Evolutionary conservation across 75 land plant species (phyloP), one percentile per base, ranked within the genome.

Genomic region (Ceratopteris richardii): DNA sequence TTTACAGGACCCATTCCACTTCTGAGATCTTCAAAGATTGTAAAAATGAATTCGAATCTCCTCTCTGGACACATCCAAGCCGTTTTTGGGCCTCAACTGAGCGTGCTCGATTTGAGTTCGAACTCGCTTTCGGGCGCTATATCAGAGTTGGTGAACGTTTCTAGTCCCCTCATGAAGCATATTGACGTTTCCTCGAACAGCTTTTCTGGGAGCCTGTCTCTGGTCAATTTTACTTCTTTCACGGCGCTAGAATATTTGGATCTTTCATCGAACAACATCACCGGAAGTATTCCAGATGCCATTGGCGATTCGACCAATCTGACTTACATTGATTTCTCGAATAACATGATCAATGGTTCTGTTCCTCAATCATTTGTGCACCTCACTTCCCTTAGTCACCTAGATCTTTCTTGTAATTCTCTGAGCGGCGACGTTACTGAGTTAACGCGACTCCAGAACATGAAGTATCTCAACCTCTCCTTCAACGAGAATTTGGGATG

Each of bases 391-490:
- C 79, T 88, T 7, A 42, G 51, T 65, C 29, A 79, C 13, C 2
- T 88, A n/a, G 81, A 88, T 59, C 42, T 88, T 31, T 81, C 85
- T 9, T 19, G 33, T 48, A 84, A 88, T 71, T 78, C 77, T 20
- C 70, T 88, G 60, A 68, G 66, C 31, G 94, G 94, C 21, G 65
- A 71, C 31, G 65, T 88, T 19, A 80, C 88, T 0, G 67, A 80
- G 1, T 19, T 67, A 0, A 23, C 54, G 29, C 58, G 64, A 17
- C 50, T 81, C n/a, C 28, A 62, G 12, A 24, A n/a, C 37, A 65
- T 84, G 88, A 67, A 65, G 25, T 68, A 52, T 27, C 75, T 82
- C 64, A 72, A 77, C 57, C 75, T 78, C 60, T 77, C 84, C 36
- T 74, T 73, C 83, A 85, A 81, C 59, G 81, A 88, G 4, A 17